phyloP scores from a whole-genome alignment of 257 asterid species.

The Fraxinus cuspidata region DNA sequence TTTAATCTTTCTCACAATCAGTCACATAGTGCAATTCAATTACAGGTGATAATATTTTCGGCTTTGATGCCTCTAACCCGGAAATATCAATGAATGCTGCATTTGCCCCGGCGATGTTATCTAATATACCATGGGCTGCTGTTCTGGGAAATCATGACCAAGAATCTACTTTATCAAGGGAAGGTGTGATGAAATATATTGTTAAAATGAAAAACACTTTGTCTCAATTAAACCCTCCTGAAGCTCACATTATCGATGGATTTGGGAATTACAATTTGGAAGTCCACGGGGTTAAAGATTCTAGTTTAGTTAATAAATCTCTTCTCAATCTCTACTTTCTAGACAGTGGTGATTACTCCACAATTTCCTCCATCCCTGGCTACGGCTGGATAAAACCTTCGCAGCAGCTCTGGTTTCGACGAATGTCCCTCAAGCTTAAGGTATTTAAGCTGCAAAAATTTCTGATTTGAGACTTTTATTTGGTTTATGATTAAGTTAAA shows the following conservation, averaged over 20 bases:
- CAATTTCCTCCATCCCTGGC: constrained; percentile 74
- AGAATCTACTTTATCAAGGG: constrained; percentile 74
- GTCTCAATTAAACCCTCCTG: constrained; percentile 67
- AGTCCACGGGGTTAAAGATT: constrained; percentile 65
- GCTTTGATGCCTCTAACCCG: constrained; percentile 71
- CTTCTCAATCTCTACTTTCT: constrained; percentile 80
- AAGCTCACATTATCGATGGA: constrained; percentile 63
- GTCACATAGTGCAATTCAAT: not conserved
- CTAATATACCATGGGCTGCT: constrained; percentile 90
- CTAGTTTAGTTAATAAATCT: constrained; percentile 64
- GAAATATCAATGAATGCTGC: constrained; percentile 77
- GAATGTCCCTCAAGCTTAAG: constrained; percentile 64
- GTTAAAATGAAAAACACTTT: constrained; percentile 74
- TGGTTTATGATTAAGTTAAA: not conserved
- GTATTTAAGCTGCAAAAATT: constrained; percentile 33
- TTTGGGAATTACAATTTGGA: constrained; percentile 31
- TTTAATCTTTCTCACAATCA: no score
- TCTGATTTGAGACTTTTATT: not conserved
- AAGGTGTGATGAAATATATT: constrained; percentile 75
- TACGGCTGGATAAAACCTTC: constrained; percentile 93
- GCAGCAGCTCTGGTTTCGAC: constrained; percentile 88
- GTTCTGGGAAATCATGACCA: constrained; percentile 96
- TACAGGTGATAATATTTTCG: constrained; percentile 89
- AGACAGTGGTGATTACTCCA: constrained; percentile 93
- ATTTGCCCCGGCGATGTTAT: constrained; percentile 71